Evolutionary conservation across 2,329 filamentous ascomycete species (phyloP).

Genomic region (Neoascochyta sp.): DNA sequence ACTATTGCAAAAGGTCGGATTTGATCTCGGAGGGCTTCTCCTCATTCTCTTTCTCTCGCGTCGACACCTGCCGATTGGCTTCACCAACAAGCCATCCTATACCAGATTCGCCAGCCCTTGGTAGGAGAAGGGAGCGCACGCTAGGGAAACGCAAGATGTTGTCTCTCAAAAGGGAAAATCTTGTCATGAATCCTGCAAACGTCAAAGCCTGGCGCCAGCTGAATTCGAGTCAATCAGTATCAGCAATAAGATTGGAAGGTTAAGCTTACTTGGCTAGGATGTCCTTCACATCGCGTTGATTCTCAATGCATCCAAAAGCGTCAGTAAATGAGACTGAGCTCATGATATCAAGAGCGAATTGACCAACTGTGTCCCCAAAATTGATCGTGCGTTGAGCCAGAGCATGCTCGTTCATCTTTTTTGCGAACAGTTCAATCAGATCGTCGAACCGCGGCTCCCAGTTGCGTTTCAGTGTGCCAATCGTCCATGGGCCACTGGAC

Average conservation of each 20-base stretch:
- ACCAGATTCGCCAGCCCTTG: constrained; percentile 27
- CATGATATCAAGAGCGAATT: constrained; percentile 45
- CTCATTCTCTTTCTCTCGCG: constrained; percentile 23
- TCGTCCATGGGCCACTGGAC: constrained; percentile 37
- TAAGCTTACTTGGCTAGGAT: constrained; percentile 36
- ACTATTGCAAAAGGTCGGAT: constrained; percentile 37
- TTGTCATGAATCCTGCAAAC: constrained; percentile 38
- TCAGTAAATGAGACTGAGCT: constrained; percentile 39
- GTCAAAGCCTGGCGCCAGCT: constrained; percentile 39
- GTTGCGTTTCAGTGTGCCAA: constrained; percentile 39
- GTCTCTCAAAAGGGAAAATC: constrained; percentile 38
- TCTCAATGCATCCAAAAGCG: constrained; percentile 41
- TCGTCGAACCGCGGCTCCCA: constrained; percentile 41
- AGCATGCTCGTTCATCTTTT: constrained; percentile 32
- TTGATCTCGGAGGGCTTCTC: constrained; percentile 19
- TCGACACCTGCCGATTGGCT: constrained; percentile 32
- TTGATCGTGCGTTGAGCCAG: constrained; percentile 20
- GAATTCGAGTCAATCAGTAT: too few relatives aligned
- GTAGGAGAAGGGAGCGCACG: constrained; percentile 29
- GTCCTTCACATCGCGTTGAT: constrained; percentile 39
- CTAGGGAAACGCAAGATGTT: constrained; percentile 25
- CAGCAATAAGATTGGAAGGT: too few relatives aligned
- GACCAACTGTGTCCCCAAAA: constrained; percentile 39
- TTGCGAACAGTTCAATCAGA: constrained; percentile 32
- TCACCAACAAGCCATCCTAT: constrained; percentile 41